Evolutionary conservation across 2,329 filamentous ascomycete species (phyloP).

Genomic region (Trichoderma oligosporum): DNA sequence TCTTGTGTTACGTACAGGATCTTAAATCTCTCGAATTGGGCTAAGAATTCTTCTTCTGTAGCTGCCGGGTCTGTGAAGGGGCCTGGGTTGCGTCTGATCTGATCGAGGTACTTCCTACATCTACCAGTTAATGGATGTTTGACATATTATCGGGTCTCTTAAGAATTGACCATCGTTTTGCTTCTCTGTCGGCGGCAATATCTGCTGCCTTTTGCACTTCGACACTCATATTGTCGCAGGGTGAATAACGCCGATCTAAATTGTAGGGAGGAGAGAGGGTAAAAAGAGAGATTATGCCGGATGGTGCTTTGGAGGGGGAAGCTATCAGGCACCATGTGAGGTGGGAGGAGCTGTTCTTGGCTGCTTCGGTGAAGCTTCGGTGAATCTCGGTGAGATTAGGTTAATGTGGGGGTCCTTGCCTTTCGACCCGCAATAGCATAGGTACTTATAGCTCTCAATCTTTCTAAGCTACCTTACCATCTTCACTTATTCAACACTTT

Average conservation of each 20-base stretch:
- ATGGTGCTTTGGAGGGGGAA: neutral
- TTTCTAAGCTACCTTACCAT: neutral
- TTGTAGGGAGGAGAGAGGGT: neutral
- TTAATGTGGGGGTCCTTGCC: constrained; percentile 33
- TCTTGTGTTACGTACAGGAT: constrained; percentile 58
- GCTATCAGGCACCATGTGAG: constrained; percentile 3
- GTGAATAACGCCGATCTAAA: neutral
- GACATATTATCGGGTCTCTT: constrained; percentile 10
- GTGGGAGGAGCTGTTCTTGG: constrained; percentile 3
- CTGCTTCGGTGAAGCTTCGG: constrained; percentile 19
- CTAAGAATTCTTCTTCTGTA: constrained; percentile 49
- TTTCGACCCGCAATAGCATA: neutral
- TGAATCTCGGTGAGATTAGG: constrained; percentile 32
- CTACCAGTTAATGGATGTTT: constrained; percentile 19
- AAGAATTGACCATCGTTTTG: constrained; percentile 35
- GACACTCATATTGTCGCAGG: constrained; percentile 26
- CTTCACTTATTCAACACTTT: neutral
- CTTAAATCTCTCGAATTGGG: constrained; percentile 65
- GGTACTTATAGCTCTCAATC: neutral
- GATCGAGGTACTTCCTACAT: constrained; percentile 76
- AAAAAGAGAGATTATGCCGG: neutral
- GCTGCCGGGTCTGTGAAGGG: constrained; percentile 72
- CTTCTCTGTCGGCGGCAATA: constrained; percentile 25
- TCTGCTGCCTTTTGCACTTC: constrained; percentile 21
- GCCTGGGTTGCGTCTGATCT: constrained; percentile 69